Base-by-base conservation (phyloP, 2,329 filamentous ascomycete genomes). In the Simplicillium aogashimaense region DNA sequence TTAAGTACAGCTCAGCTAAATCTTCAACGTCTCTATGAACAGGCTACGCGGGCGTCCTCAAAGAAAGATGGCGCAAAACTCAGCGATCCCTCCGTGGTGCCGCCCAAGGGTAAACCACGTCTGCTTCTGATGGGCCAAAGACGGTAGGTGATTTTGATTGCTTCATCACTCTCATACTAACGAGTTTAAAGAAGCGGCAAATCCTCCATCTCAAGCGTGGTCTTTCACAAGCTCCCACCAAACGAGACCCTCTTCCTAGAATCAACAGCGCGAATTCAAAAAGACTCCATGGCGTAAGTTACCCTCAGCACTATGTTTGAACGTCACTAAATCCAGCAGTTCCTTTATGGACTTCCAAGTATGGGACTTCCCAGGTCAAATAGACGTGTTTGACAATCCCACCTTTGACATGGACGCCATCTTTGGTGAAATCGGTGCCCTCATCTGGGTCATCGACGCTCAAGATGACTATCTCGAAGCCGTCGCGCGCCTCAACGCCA, bases 311-410 rank as follows among this genome's bases (percentile, higher is more conserved):
- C 14, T 34, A 36, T 30, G n/a, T n/a, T n/a, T 7, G 18, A 13
- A 14, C 17, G 18, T 32, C 4, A 11, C 32, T 35, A 16, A 14
- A 17, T 15, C n/a, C 8, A 36, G 3, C 34, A 95, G 88, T 51
- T 97, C 92, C 3, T 97, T 98, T 59, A 95, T 97, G 88, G 90
- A 97, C 58, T 95, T 97, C 51, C 90, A 97, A 64, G 86, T 95
- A 36, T 95, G 89, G 86, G 92, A 98, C 58, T 89, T 98, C 43
- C 92, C 92, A 2, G 89, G 90, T 17, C 89, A 97, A 63, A 78
- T 97, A 48, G 86, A 95, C 64, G 70, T 78, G 41, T 94, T 94
- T 53, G 81, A 94, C 44, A 87, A 92, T 54, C 81, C 86, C 4
- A 83, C 79, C 36, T 94, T 94, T 54, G 89, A 97, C 58, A 83